These are phyloP conservation scores for Craspedostauros australis DNA, from an alignment of 108 stramenopile genomes.

Conservation along the genomic window DNA sequence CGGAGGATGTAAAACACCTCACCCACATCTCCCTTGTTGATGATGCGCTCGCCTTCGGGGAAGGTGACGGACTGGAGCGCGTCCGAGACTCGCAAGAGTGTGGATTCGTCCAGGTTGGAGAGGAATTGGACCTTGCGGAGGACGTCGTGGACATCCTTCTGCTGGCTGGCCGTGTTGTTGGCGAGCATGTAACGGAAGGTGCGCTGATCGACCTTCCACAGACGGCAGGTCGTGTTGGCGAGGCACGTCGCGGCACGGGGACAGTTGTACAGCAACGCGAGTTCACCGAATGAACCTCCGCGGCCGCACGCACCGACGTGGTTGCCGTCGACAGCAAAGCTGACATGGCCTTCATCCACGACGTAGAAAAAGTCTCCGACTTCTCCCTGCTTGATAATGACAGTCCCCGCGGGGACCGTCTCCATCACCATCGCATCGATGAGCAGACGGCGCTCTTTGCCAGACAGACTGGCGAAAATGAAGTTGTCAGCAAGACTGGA, in stretches of 20 bases:
- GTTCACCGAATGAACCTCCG: conserved; percentile 86
- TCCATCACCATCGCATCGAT: conserved; percentile 89
- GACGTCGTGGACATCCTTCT: conserved; percentile 61
- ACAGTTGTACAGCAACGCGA: conserved; percentile 85
- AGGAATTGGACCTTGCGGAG: conserved; percentile 77
- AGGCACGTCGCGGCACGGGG: conserved; percentile 86
- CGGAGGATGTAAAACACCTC: conserved; percentile 92
- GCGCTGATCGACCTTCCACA: conserved; percentile 85
- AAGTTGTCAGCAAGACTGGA: conserved; percentile 78
- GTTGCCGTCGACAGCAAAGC: conserved; percentile 80
- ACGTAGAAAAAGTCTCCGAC: conserved; percentile 88
- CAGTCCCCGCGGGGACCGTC: conserved; percentile 63
- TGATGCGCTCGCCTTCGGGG: conserved; percentile 79
- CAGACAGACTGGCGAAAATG: conserved; percentile 74
- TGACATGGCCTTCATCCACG: conserved; percentile 81
- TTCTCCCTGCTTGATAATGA: conserved; percentile 89
- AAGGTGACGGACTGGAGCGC: conserved; percentile 78
- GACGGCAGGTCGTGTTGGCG: conserved; percentile 74
- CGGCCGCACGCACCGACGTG: conserved; percentile 75
- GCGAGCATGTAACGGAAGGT: conserved; percentile 89
- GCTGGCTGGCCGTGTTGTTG: conserved; percentile 66
- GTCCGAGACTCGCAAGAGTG: conserved; percentile 72
- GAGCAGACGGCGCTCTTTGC: conserved; percentile 61
- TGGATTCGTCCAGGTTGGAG: conserved; percentile 59
- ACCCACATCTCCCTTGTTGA: conserved; percentile 91